Evolutionary conservation across 1,284 basidiomycete genomes (phyloP), one percentile per base, ranked within the genome.

Genomic region (Leccinum fallax): DNA sequence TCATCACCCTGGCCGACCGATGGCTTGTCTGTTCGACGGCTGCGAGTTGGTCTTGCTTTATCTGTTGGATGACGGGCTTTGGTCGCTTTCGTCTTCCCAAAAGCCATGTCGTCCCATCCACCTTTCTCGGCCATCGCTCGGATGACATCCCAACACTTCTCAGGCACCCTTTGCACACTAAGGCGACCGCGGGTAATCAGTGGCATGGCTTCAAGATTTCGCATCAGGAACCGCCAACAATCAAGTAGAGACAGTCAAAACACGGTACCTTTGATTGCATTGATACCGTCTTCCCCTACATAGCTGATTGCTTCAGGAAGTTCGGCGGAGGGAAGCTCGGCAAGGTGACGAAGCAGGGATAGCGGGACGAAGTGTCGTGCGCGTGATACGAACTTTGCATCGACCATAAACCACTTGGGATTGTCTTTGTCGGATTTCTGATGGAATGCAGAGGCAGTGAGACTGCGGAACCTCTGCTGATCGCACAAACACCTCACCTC

Each of bases 321-420:
- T 1, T 75, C 66, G 11, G 63, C 61, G 8, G 70, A 61, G 1
- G 71, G 55, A 10, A 78, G 67, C 2, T 71, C 69, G 0, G 87
- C 85, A 40, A 97, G 83, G 46, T 81, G 77, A 58, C 91, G 88
- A 59, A 98, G 80, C 2, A 96, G 77, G 2, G 88, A 81, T 5
- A 98, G 80, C 1, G 95, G 90, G 3, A 98, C 85, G 64, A 94
- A 92, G 76, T 96, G 80, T 9, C 75, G 67, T 6, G 93, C 81
- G 30, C 90, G 87, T 8, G 83, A 76, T n/a, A 77, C 72, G 74
- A 96, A 95, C 32, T 81, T 83, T 38, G 94, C 82, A 69, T 94
- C 90, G 56, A 95, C 90, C 93, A 98, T 97, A 80, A 83, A 97
- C 97, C 97, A 98, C 68, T 86, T 93, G 1, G 96, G 96, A 9